These are phyloP conservation scores for Pythium scleroteichum DNA, from an alignment of 352 stramenopile genomes.

Conservation along the genomic window DNA sequence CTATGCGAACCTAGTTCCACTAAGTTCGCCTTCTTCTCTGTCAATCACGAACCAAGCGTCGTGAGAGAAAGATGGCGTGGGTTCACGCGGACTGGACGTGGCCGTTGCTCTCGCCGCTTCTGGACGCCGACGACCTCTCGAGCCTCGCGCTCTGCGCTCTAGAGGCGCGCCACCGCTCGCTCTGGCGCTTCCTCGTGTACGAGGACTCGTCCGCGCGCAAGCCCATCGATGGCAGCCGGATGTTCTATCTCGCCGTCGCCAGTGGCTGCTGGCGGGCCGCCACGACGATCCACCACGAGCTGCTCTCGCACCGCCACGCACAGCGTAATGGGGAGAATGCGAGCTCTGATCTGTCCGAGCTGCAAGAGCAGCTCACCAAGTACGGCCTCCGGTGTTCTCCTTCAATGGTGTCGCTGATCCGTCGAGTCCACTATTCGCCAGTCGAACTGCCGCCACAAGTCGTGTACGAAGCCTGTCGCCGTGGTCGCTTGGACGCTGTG, in stretches of 20 bases:
- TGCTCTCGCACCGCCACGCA: neutral
- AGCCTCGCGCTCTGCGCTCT: constrained; percentile 12
- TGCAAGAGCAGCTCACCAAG: neutral
- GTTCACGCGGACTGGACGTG: constrained; percentile 15
- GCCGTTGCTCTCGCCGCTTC: constrained; percentile 17
- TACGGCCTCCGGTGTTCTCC: neutral
- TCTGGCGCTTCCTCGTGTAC: constrained; percentile 18
- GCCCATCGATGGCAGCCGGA: neutral
- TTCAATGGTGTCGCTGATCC: constrained; percentile 8
- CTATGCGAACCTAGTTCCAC: no score
- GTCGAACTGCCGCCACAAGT: constrained; percentile 6
- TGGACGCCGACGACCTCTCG: constrained; percentile 7
- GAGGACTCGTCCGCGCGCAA: neutral
- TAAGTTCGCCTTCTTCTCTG: constrained; percentile 1
- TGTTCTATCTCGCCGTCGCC: constrained; percentile 12
- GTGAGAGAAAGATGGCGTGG: constrained; percentile 12
- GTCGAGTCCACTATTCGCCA: neutral
- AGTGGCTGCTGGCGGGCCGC: constrained; percentile 17
- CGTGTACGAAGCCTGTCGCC: constrained; percentile 16
- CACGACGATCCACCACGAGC: constrained; percentile 5
- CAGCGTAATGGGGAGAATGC: neutral
- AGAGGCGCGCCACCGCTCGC: constrained; percentile 9
- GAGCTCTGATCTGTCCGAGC: neutral
- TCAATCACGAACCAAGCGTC: neutral
- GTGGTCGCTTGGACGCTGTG: constrained; percentile 13